These are phyloP conservation scores for Pseudogymnoascus sp. DNA, from an alignment of 2,329 filamentous ascomycete genomes.

Conservation along the genomic window DNA sequence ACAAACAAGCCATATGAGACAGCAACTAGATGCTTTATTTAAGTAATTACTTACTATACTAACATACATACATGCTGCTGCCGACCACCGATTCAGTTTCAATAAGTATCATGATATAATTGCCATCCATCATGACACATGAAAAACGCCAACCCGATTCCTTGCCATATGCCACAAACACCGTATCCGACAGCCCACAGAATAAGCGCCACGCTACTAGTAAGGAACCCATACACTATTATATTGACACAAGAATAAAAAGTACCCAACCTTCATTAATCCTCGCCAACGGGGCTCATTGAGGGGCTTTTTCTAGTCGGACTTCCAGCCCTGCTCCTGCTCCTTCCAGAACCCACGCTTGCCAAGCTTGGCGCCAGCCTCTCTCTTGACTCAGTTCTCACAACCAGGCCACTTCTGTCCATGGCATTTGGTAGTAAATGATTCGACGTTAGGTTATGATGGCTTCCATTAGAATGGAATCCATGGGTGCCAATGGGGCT, in stretches of 20 bases:
- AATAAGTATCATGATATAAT: background rate
- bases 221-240: background rate
- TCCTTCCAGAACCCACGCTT: conserved; percentile 45
- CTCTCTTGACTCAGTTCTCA: conserved; percentile 81
- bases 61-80: background rate
- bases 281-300: conserved; percentile 43
- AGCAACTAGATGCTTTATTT: conserved; percentile 3
- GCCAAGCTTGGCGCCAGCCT: conserved; percentile 53
- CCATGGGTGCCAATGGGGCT: conserved; percentile 15
- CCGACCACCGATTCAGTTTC: background rate
- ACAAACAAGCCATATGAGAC: background rate
- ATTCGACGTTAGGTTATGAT: conserved; percentile 20
- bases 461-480: conserved; percentile 24
- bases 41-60: conserved; percentile 5
- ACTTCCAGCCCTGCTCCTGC: conserved; percentile 38
- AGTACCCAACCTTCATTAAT: conserved; percentile 21
- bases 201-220: conserved; percentile 11
- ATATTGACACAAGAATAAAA: conserved; percentile 3
- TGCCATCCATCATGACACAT: background rate
- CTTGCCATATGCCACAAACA: conserved; percentile 9
- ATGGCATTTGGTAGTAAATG: conserved; percentile 35
- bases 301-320: conserved; percentile 50
- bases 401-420: conserved; percentile 65
- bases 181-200: conserved; percentile 2
- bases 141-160: background rate